These are phyloP conservation scores for Pseudocercospora crystallina DNA, from an alignment of 2,329 filamentous ascomycete species.

Conservation along the genomic window DNA sequence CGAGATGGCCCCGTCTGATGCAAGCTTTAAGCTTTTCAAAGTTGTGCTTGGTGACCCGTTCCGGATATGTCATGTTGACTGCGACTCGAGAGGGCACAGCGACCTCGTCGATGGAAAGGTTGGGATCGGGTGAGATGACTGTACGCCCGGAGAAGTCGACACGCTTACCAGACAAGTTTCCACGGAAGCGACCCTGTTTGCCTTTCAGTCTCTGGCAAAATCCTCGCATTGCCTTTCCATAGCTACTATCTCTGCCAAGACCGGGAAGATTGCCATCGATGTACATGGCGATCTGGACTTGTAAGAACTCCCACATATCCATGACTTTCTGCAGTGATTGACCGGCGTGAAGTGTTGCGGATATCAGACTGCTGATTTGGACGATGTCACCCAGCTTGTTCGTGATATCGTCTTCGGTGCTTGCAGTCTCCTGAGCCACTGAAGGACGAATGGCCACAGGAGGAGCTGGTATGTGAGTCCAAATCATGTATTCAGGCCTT, in stretches of 20 bases:
- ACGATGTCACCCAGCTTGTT: conserved; percentile 97
- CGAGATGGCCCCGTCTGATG: conserved; percentile 70
- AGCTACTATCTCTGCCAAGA: conserved; percentile 75
- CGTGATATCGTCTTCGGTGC: conserved; percentile 94
- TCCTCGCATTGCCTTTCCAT: conserved; percentile 84
- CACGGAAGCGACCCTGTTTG: conserved; percentile 95
- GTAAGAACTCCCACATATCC: conserved; percentile 97
- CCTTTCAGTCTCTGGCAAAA: conserved; percentile 96
- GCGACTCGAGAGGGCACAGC: conserved; percentile 90
- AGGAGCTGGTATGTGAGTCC: conserved; percentile 92
- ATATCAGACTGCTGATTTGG: conserved; percentile 84
- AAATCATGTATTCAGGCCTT: conserved; percentile 93
- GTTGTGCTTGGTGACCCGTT: conserved; percentile 81
- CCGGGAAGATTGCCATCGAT: conserved; percentile 96
- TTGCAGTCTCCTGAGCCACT: conserved; percentile 87
- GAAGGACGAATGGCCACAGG: conserved; percentile 93
- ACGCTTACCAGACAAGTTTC: conserved; percentile 95
- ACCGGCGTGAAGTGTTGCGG: conserved; percentile 77
- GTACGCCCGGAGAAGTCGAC: conserved; percentile 97
- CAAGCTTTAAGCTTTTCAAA: conserved; percentile 75
- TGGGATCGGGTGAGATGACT: conserved; percentile 96
- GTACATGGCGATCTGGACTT: conserved; percentile 94
- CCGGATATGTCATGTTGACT: conserved; percentile 93
- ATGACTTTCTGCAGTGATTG: conserved; percentile 86
- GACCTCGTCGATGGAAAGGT: conserved; percentile 88